Conservation (phyloP, 1,284 basidiomycete species). For the Agaricales sp. region DNA sequence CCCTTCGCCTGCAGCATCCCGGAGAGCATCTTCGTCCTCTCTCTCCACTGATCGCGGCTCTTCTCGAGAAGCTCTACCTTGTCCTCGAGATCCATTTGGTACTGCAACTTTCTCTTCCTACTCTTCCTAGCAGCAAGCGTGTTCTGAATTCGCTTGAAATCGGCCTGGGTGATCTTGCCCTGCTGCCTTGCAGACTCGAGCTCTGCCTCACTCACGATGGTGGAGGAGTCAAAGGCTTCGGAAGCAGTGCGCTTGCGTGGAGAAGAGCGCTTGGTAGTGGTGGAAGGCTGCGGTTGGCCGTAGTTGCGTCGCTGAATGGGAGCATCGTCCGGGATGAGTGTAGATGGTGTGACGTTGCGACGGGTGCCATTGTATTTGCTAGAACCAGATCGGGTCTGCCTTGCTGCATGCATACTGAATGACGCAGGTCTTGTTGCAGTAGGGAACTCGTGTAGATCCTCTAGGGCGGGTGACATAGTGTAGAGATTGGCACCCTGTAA, state of each 20-base stretch:
- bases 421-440: not conserved
- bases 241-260: not conserved
- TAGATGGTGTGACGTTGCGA: conserved; percentile 2
- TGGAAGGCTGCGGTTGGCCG: not conserved
- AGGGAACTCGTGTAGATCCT: conserved; percentile 1
- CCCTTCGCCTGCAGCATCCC: not conserved
- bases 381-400: not conserved
- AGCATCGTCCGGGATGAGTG: conserved; percentile 3
- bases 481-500: not conserved
- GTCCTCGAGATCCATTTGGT: not conserved
- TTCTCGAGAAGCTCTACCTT: not conserved
- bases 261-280: not conserved
- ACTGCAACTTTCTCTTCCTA: conserved; percentile 2
- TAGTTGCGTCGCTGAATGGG: conserved; percentile 3
- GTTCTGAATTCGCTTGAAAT: conserved; percentile 2
- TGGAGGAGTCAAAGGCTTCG: not conserved
- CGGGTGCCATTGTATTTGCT: conserved; percentile 1
- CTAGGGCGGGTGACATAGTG: conserved; percentile 1
- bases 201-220: not conserved
- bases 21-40: not conserved
- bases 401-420: not conserved
- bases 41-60: not conserved
- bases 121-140: conserved; percentile 1
- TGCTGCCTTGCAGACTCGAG: not conserved
- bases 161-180: not conserved